Conservation (phyloP, 352 stramenopile species). For the Globisporangium barbulae region DNA sequence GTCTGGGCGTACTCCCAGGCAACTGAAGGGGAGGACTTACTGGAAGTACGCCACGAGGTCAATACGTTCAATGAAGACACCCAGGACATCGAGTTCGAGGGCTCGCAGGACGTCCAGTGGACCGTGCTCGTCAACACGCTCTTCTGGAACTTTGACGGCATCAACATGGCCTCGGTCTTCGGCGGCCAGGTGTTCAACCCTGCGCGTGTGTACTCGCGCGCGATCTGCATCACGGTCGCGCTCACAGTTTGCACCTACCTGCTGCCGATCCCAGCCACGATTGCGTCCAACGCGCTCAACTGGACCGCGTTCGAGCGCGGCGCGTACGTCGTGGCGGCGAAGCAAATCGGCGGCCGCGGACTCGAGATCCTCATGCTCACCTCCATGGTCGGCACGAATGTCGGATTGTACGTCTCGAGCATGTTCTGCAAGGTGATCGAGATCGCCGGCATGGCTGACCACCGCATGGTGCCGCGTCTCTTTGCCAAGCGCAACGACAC, state of each 20-base stretch:
- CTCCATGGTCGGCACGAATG: slow-evolving; percentile 70
- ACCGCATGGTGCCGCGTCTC: slow-evolving; percentile 65
- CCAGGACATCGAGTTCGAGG: slow-evolving; percentile 14
- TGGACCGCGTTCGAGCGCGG: slow-evolving; percentile 76
- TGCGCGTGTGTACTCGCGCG: slow-evolving; percentile 63
- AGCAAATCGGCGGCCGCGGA: slow-evolving; percentile 66
- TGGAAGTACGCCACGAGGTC: slow-evolving; percentile 34
- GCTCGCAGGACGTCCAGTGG: slow-evolving; percentile 43
- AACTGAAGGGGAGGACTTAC: slow-evolving; percentile 12
- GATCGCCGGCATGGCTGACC: slow-evolving; percentile 64
- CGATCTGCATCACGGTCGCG: slow-evolving; percentile 70
- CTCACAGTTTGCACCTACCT: slow-evolving; percentile 74
- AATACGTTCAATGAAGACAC: slow-evolving; percentile 16
- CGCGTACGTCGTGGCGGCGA: slow-evolving; percentile 66
- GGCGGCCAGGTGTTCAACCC: slow-evolving; percentile 83
- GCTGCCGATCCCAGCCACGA: slow-evolving; percentile 77
- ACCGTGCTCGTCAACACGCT: slow-evolving; percentile 85
- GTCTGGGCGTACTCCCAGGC: slow-evolving; percentile 20
- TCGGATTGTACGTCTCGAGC: slow-evolving; percentile 88
- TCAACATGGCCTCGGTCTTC: slow-evolving; percentile 84
- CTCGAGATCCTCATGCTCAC: slow-evolving; percentile 80
- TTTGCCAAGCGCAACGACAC: slow-evolving; percentile 43
- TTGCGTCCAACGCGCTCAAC: slow-evolving; percentile 40
- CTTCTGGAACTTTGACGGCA: slow-evolving; percentile 93
- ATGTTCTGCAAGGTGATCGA: slow-evolving; percentile 88